These are phyloP conservation scores for Cladosporium phlei DNA, from an alignment of 2,329 filamentous ascomycete genomes.

Conservation along the genomic window DNA sequence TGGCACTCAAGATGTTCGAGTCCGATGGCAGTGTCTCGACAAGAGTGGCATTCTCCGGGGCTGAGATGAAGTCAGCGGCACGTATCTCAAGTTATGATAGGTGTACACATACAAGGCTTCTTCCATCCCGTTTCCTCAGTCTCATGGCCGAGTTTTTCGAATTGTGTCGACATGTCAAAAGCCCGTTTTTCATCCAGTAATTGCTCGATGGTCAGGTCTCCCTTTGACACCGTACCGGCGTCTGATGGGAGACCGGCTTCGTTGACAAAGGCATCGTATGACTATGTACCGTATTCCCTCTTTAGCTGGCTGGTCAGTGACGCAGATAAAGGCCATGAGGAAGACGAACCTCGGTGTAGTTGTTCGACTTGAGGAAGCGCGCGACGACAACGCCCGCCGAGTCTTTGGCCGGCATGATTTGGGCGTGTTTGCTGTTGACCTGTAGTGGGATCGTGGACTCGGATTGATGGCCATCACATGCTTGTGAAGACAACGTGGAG, in stretches of 20 bases:
- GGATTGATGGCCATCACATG: constrained; percentile 8
- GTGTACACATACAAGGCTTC: constrained; percentile 37
- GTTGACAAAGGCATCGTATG: constrained; percentile 52
- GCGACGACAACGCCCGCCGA: constrained; percentile 35
- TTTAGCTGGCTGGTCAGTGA: constrained; percentile 1
- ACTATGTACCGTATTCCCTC: constrained; percentile 37
- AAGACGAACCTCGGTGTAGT: constrained; percentile 30
- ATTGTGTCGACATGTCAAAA: constrained; percentile 52
- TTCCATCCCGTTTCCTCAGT: constrained; percentile 43
- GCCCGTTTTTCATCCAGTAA: constrained; percentile 57
- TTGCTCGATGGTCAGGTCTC: constrained; percentile 53
- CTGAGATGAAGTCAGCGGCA: constrained; percentile 26
- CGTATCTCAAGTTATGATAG: constrained; percentile 12
- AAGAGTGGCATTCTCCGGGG: constrained; percentile 42
- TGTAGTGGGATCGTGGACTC: background rate
- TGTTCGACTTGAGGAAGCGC: constrained; percentile 34
- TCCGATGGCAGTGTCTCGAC: constrained; percentile 42
- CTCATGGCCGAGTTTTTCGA: constrained; percentile 51
- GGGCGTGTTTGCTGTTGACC: background rate
- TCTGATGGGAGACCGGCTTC: constrained; percentile 53
- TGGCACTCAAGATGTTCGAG: constrained; percentile 51
- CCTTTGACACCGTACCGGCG: constrained; percentile 40
- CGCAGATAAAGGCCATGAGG: background rate
- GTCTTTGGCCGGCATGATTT: constrained; percentile 30
- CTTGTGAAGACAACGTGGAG: background rate